phyloP scores from a whole-genome alignment of 345 rosid genomes.

The Salix viminalis region DNA sequence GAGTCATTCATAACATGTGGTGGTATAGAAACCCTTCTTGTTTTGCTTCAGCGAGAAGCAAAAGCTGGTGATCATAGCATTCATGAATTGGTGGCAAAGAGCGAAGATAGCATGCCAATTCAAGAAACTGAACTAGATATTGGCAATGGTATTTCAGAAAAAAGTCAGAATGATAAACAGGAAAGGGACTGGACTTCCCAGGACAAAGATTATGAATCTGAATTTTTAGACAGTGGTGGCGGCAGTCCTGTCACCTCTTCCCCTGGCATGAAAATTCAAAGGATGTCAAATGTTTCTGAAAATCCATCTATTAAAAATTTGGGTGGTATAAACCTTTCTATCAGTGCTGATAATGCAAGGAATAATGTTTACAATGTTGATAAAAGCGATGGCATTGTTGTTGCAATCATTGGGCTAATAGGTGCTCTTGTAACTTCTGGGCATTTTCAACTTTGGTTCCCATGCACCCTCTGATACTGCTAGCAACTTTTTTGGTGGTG shows the following conservation, averaged over 20 bases:
- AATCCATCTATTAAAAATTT: slow-evolving; percentile 46
- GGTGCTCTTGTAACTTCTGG: slow-evolving; percentile 83
- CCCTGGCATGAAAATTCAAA: slow-evolving; percentile 40
- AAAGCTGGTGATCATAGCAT: slow-evolving; percentile 62
- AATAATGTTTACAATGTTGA: slow-evolving; percentile 89
- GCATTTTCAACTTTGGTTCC: slow-evolving; percentile 62
- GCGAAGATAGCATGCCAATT: slow-evolving; percentile 33
- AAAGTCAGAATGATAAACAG: slow-evolving; percentile 41
- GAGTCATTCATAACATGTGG: slow-evolving; percentile 78
- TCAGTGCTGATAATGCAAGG: slow-evolving; percentile 92
- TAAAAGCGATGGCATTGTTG: slow-evolving; percentile 79
- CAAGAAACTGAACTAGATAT: slow-evolving; percentile 39
- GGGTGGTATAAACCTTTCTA: slow-evolving; percentile 95
- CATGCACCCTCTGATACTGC: slow-evolving; percentile 50
- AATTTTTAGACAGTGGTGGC: slow-evolving; percentile 29
- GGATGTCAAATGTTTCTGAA: slow-evolving; percentile 63
- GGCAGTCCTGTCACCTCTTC: slow-evolving; percentile 37
- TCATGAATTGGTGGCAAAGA: slow-evolving; percentile 32
- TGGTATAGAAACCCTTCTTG: slow-evolving; percentile 97
- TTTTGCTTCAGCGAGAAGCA: slow-evolving; percentile 89
- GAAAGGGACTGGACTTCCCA: slow-evolving; percentile 33
- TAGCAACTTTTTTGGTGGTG: slow-evolving; percentile 59
- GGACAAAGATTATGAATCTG: slow-evolving; percentile 36
- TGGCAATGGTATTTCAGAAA: slow-evolving; percentile 26
- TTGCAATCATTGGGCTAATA: slow-evolving; percentile 78